Evolutionary conservation across 2,329 filamentous ascomycete species (phyloP).

Genomic region (Diaporthe sp.): DNA sequence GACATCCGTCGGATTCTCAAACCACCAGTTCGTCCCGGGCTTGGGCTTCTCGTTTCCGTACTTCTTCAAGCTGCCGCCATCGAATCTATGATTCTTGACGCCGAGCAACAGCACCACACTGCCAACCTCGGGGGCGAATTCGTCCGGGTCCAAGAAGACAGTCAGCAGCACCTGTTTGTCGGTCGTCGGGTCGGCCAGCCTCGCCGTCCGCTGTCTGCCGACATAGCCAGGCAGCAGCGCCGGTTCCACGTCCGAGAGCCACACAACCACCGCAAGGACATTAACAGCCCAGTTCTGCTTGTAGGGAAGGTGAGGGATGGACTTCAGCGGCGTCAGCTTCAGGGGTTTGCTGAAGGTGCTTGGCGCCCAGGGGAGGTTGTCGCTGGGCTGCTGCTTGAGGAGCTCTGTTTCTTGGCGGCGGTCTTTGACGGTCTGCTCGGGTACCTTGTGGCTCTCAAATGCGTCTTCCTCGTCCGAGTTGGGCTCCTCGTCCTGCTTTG

Average conservation of each 20-base stretch:
- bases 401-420: constrained; percentile 34
- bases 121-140: constrained; percentile 62
- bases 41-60: constrained; percentile 54
- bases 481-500: constrained; percentile 42
- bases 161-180: constrained; percentile 66
- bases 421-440: constrained; percentile 36
- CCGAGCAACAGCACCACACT: constrained; percentile 65
- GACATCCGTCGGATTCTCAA: constrained; percentile 60
- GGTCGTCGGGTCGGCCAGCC: constrained; percentile 66
- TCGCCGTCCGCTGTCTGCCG: constrained; percentile 62
- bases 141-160: constrained; percentile 66
- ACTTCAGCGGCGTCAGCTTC: constrained; percentile 64
- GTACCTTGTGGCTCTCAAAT: constrained; percentile 42
- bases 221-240: constrained; percentile 60
- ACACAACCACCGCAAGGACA: constrained; percentile 63
- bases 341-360: constrained; percentile 58
- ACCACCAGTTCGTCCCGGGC: constrained; percentile 61
- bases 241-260: constrained; percentile 62
- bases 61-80: constrained; percentile 60
- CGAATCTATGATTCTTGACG: constrained; percentile 70
- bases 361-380: constrained; percentile 53
- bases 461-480: constrained; percentile 47
- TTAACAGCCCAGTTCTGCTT: constrained; percentile 72
- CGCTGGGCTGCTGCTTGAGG: constrained; percentile 31
- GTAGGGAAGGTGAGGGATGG: constrained; percentile 67